Evolutionary conservation across 2,329 filamentous ascomycete species (phyloP).

Genomic region (Aspergillus hiratsukae): DNA sequence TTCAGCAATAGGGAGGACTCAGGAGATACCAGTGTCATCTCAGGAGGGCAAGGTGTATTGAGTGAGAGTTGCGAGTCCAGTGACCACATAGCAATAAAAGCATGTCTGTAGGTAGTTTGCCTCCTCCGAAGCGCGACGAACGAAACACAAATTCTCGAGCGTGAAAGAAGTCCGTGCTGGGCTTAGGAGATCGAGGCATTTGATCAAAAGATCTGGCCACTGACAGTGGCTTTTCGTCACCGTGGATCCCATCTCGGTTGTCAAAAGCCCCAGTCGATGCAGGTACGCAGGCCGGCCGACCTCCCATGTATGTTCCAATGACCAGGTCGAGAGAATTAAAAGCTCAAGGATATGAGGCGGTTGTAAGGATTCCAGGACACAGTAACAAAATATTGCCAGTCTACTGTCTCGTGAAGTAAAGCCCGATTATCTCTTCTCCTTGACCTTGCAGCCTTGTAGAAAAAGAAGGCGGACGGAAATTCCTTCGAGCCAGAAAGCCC

Average conservation of each 20-base stretch:
- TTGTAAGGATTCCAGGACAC: neutral
- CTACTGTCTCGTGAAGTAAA: neutral
- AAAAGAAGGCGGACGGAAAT: neutral
- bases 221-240: neutral
- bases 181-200: too few relatives aligned
- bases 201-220: too few relatives aligned
- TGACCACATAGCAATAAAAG: too few relatives aligned
- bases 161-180: too few relatives aligned
- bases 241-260: neutral
- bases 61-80: too few relatives aligned
- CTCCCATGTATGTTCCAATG: neutral
- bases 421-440: neutral
- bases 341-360: neutral
- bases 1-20: too few relatives aligned
- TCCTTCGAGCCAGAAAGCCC: neutral
- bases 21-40: too few relatives aligned
- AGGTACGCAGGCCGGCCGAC: neutral
- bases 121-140: too few relatives aligned
- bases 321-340: neutral
- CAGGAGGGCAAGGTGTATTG: too few relatives aligned
- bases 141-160: too few relatives aligned
- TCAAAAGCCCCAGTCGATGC: neutral
- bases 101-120: too few relatives aligned
- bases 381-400: neutral
- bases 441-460: neutral